Evolutionary conservation across 1,284 basidiomycete species (phyloP), one percentile per base, ranked within the genome.

Genomic region (Heterobasidion annosum): DNA sequence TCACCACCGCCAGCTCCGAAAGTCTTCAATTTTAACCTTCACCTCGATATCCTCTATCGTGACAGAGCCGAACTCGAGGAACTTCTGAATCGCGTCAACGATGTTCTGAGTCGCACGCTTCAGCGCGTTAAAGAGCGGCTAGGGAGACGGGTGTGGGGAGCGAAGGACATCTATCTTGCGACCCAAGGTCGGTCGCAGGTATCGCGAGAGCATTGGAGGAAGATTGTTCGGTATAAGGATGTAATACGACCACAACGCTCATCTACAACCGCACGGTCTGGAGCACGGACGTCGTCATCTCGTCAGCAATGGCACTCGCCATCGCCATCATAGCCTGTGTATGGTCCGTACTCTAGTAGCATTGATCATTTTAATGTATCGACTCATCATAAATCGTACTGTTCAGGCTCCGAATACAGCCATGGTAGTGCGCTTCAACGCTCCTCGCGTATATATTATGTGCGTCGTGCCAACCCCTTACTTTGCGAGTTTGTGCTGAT

Each of bases 101-200:
- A 69, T 10, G 67, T 77, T 2, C 60, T 80, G 9, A 73, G 68
- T 6, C 78, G 84, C n/a, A 76, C 71, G 19, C 69, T 70, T 1
- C 77, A 82, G 56, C 77, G 85, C 25, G 54, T 79, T 16, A 87
- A 87, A 67, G 86, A 90, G 67, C 73, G 77, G 34, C 68, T 88
- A 12, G 85, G 84, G 3, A 77, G 88, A 13, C 78, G 88, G 16
- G 78, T 90, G 2, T 89, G 85, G 85, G 64, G 57, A 8, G 72
- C 66, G 34, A 80, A 79, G 64, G 70, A 80, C 54, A 60, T 89
- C 2, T 90, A 75, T 60, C 51, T 88, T 48, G 65, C 63, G 19
- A 62, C 65, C 16, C 58, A 60, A n/a, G 54, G 52, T 15, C 73
- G 76, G 32, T 56, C 64, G 9, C 37, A 56, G 9, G 56, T 77